Percentiles rank a stretch among this genome's conserved stretches.
phyloP scores from a whole-genome alignment of 2,329 filamentous ascomycete species.

The Rhynchosporium agropyri region DNA sequence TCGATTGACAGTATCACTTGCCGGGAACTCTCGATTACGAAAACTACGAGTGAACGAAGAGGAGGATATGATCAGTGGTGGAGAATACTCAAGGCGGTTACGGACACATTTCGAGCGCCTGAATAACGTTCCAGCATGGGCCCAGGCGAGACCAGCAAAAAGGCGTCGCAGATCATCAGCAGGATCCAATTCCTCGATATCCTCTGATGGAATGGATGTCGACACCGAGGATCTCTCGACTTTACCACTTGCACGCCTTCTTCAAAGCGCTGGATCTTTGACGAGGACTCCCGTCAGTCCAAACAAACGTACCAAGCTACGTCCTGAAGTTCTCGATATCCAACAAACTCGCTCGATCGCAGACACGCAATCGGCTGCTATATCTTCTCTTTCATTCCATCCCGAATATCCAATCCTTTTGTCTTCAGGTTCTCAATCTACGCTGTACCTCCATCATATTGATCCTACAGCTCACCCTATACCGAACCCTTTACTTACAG shows the following conservation, averaged over 20 bases:
- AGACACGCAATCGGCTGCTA: conserved; percentile 74
- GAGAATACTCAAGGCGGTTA: conserved; percentile 80
- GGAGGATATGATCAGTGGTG: conserved; percentile 84
- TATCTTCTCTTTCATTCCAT: conserved; percentile 87
- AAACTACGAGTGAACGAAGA: conserved; percentile 80
- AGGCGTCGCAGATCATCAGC: conserved; percentile 55
- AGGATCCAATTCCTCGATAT: conserved; percentile 44
- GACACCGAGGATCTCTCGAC: conserved; percentile 64
- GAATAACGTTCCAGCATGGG: conserved; percentile 65
- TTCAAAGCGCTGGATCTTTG: conserved; percentile 74
- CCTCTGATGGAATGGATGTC: conserved; percentile 52
- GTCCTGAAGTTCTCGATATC: conserved; percentile 87
- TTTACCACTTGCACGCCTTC: conserved; percentile 76
- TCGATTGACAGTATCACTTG: conserved; percentile 79
- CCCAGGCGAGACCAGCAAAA: conserved; percentile 55
- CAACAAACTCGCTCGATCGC: conserved; percentile 86
- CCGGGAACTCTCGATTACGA: conserved; percentile 71
- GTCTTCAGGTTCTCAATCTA: conserved; percentile 83
- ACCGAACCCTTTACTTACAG: conserved; percentile 88
- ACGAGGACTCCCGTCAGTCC: conserved; percentile 50
- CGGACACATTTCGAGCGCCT: conserved; percentile 72
- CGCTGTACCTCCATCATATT: conserved; percentile 88
- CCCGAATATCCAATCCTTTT: conserved; percentile 85
- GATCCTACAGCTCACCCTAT: conserved; percentile 72
- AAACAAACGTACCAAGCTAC: conserved; percentile 69